Base-by-base conservation (phyloP, 140 eudicot genomes). In the Erigeron philadelphicus region DNA sequence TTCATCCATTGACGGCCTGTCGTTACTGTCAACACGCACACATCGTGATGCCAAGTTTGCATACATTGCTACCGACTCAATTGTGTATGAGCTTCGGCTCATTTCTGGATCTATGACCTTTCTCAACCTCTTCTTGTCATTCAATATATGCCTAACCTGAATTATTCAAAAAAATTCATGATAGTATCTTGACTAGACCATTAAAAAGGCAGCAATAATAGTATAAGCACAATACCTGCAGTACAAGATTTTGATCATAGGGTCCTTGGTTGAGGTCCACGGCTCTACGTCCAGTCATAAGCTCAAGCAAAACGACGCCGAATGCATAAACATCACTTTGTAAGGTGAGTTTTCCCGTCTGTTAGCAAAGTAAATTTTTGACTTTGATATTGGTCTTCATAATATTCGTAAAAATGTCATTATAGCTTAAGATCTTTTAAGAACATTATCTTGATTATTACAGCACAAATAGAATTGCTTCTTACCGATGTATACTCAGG, bases 1-100 rank as follows among this genome's bases (percentile, higher is more conserved):
- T 63, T 84, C 96, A 66, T 79, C 84, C 95, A 93, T 93, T 15
- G 95, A 84, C 38, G 98, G 98, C 72, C 98, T 87, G 68, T 88
- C 86, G 48, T 78, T 82, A 47, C 98, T 92, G 59, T 88, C 98
- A 65, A 76, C 78, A 12, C 93, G 81, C 8, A 88, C 84, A 66
- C 98, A 93, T 52, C 98, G 87, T 59, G 98, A 88, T 72, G 98
- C 98, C 70, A 93, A 80, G 81, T 85, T 85, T 72, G 98, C 98
- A 70, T 80, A 86, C 93, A 93, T 86, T 41, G 87, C 72, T 66
- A 86, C 81, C 0, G 98, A 93, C 81, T 93, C 96, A 77, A 86
- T 73, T n/a, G 96, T 93, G 86, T 88, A 93, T 19, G 96, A 84
- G 73, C 91, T 81, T 57, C 98, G 69, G 46, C 73, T 86, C 87